A percentile compares a stretch with the other conserved stretches of the same genome.
phyloP scores from a whole-genome alignment of 306 rosid species.

The Cucumis melo region DNA sequence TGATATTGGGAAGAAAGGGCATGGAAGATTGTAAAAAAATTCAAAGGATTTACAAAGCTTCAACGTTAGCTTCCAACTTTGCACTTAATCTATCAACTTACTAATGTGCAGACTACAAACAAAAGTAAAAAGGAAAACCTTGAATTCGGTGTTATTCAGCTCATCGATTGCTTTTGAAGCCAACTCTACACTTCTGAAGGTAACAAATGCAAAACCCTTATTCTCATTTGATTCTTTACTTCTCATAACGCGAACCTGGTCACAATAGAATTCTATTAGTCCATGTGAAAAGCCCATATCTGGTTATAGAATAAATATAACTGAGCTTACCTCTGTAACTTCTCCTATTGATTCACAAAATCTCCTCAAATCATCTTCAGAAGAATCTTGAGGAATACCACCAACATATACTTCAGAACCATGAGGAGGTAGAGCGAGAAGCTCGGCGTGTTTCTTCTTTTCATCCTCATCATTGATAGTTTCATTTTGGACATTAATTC shows the following conservation, averaged over 20 bases:
- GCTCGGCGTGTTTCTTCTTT: slow-evolving; percentile 60
- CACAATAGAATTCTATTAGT: slow-evolving; percentile 9
- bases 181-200: slow-evolving; percentile 59
- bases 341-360: slow-evolving; percentile 74
- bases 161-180: slow-evolving; percentile 84
- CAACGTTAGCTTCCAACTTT: neutral
- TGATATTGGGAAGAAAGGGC: neutral
- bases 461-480: slow-evolving; percentile 38
- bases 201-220: slow-evolving; percentile 85
- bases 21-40: neutral
- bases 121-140: slow-evolving; percentile 27
- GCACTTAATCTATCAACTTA: slow-evolving; percentile 5
- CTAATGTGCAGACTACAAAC: neutral
- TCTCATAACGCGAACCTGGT: slow-evolving; percentile 87
- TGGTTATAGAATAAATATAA: slow-evolving; percentile 6
- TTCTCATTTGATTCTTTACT: slow-evolving; percentile 63
- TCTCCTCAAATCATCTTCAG: slow-evolving; percentile 51
- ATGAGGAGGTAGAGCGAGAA: slow-evolving; percentile 96
- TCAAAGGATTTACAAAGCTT: neutral
- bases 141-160: slow-evolving; percentile 58
- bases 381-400: slow-evolving; percentile 65
- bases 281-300: neutral
- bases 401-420: slow-evolving; percentile 95
- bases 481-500: slow-evolving; percentile 13
- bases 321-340: slow-evolving; percentile 51